Conservation (phyloP, 768 basidiomycete species). For the Amyloporia xantha region DNA sequence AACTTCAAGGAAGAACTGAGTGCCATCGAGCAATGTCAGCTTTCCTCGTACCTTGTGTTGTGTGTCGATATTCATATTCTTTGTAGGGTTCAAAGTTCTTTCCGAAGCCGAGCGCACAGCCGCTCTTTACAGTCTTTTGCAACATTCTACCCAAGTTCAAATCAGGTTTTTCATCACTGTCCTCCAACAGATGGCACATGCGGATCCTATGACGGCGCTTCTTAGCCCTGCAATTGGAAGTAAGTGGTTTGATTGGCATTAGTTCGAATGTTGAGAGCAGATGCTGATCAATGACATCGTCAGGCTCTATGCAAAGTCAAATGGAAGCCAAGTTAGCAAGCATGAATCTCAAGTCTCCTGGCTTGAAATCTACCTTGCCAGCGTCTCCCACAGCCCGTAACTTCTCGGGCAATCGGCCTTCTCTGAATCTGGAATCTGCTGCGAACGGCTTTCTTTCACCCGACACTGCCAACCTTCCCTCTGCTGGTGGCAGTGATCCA, state of each 20-base stretch:
- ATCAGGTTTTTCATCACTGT: slow-evolving; percentile 99
- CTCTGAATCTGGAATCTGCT: slow-evolving; percentile 47
- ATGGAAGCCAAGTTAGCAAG: slow-evolving; percentile 93
- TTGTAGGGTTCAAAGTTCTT: slow-evolving; percentile 94
- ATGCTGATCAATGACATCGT: slow-evolving; percentile 3
- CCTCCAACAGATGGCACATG: slow-evolving; percentile 96
- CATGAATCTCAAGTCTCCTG: slow-evolving; percentile 83
- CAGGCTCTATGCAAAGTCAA: slow-evolving; percentile 92
- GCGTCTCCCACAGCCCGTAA: slow-evolving; percentile 75
- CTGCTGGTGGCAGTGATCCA: slow-evolving; percentile 41
- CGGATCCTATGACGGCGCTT: slow-evolving; percentile 94
- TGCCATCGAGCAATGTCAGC: slow-evolving; percentile 97
- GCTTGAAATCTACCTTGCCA: slow-evolving; percentile 68
- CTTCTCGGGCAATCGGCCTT: slow-evolving; percentile 72
- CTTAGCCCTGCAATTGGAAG: slow-evolving; percentile 89
- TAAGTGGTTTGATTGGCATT: slow-evolving; percentile 20
- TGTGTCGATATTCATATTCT: background rate
- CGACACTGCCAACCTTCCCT: slow-evolving; percentile 56
- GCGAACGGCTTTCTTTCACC: slow-evolving; percentile 75
- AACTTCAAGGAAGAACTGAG: slow-evolving; percentile 99
- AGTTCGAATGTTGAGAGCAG: background rate
- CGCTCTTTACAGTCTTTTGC: slow-evolving; percentile 98
- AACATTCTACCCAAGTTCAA: slow-evolving; percentile 98
- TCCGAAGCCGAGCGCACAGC: slow-evolving; percentile 99
- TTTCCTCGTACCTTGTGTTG: slow-evolving; percentile 4